phyloP scores from a whole-genome alignment of 2,329 filamentous ascomycete species.

The Pestalotiopsis sp. region DNA sequence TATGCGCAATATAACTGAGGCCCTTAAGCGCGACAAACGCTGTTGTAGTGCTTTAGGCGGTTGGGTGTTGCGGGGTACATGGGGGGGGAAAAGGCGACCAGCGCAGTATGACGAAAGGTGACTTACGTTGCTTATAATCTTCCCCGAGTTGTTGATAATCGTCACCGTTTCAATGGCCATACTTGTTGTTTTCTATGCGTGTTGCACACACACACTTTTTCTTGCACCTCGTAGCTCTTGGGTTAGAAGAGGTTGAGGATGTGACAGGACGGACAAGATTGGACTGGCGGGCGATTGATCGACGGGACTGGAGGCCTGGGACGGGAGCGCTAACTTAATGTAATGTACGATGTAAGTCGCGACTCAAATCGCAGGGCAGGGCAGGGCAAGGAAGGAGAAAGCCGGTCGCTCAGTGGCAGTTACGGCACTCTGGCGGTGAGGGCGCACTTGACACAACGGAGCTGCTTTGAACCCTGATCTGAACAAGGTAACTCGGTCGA shows the following conservation, averaged over 20 bases:
- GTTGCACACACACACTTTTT: neutral
- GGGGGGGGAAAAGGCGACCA: neutral
- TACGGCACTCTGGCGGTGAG: neutral
- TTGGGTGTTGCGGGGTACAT: conserved; percentile 7
- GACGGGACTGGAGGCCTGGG: neutral
- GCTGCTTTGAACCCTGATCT: neutral
- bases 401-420: neutral
- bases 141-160: conserved; percentile 87
- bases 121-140: conserved; percentile 85
- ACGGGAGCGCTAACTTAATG: neutral
- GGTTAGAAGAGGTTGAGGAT: neutral
- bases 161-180: conserved; percentile 70
- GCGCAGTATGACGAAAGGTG: neutral
- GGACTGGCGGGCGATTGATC: neutral
- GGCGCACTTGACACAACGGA: neutral
- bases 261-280: neutral
- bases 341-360: neutral
- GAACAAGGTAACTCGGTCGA: neutral
- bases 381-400: neutral
- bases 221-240: neutral
- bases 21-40: conserved; percentile 4
- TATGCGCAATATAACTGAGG: neutral
- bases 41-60: neutral
- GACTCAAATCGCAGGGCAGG: no score
- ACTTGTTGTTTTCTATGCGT: conserved; percentile 29